Evolutionary conservation across 129 eudicot genomes (phyloP).

Genomic region (Chrysanthemum lavandulifolium): DNA sequence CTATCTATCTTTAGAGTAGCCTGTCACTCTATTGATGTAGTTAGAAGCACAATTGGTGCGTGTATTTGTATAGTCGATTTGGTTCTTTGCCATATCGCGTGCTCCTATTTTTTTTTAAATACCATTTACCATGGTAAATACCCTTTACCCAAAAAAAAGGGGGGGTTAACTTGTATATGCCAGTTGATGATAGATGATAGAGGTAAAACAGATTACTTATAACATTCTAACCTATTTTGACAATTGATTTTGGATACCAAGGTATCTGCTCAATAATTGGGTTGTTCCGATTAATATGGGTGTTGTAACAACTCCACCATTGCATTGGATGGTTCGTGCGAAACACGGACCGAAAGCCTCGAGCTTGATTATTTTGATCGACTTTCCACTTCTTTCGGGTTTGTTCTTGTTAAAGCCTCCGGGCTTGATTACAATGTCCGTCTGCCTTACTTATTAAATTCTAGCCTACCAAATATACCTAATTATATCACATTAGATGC

Average conservation of each 20-base stretch:
- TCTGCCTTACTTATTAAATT: not conserved
- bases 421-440: not conserved
- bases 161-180: not conserved
- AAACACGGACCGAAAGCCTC: slow-evolving; percentile 62
- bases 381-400: slow-evolving; percentile 67
- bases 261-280: slow-evolving; percentile 76
- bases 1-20: too few relatives aligned
- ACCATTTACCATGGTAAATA: too few relatives aligned
- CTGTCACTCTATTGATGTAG: too few relatives aligned
- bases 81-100: too few relatives aligned
- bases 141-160: too few relatives aligned
- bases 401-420: slow-evolving; percentile 14
- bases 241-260: slow-evolving; percentile 30
- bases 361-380: slow-evolving; percentile 58
- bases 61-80: too few relatives aligned
- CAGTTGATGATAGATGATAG: not conserved
- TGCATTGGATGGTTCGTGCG: slow-evolving; percentile 96
- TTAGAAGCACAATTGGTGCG: too few relatives aligned
- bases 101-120: too few relatives aligned
- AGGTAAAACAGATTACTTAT: not conserved
- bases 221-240: not conserved
- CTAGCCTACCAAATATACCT: not conserved
- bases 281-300: slow-evolving; percentile 65
- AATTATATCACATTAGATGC: slow-evolving; percentile 45
- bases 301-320: slow-evolving; percentile 87